Percentiles rank a stretch among this genome's conserved stretches.
Evolutionary conservation across 108 stramenopile genomes (phyloP).

Genomic region (Pseudonitzschia delicatissima): DNA sequence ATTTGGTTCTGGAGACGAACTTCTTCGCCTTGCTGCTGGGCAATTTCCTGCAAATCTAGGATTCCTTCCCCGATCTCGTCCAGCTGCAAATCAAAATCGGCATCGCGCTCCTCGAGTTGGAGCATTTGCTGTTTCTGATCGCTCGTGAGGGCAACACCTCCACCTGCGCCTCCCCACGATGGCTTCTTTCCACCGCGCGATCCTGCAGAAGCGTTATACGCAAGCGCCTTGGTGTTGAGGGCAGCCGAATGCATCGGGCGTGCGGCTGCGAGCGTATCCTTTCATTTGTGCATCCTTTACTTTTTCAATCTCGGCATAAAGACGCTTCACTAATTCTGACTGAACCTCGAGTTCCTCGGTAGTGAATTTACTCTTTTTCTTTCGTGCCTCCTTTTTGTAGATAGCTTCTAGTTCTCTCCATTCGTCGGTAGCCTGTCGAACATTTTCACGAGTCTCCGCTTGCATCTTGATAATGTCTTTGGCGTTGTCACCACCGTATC

Average conservation of each 20-base stretch:
- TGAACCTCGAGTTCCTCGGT: constrained; percentile 84
- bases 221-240: constrained; percentile 64
- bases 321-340: constrained; percentile 63
- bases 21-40: constrained; percentile 76
- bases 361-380: constrained; percentile 85
- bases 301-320: constrained; percentile 80
- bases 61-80: constrained; percentile 89
- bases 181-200: constrained; percentile 10
- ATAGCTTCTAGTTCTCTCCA: constrained; percentile 81
- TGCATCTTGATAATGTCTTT: constrained; percentile 80
- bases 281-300: constrained; percentile 72
- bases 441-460: constrained; percentile 72
- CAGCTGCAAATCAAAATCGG: constrained; percentile 82
- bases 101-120: constrained; percentile 77
- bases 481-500: constrained; percentile 62
- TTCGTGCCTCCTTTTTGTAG: constrained; percentile 82
- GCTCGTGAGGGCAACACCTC: constrained; percentile 57
- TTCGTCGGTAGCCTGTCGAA: constrained; percentile 76
- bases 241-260: constrained; percentile 40
- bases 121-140: constrained; percentile 71
- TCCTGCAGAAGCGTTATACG: constrained; percentile 29
- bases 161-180: constrained; percentile 35
- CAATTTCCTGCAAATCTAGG: constrained; percentile 81
- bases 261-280: constrained; percentile 63
- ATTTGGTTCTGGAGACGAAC: constrained; percentile 78